Percentiles rank a stretch among this genome's conserved stretches.
Conservation (phyloP, 768 basidiomycete genomes). For the Mrakia blollopis region DNA sequence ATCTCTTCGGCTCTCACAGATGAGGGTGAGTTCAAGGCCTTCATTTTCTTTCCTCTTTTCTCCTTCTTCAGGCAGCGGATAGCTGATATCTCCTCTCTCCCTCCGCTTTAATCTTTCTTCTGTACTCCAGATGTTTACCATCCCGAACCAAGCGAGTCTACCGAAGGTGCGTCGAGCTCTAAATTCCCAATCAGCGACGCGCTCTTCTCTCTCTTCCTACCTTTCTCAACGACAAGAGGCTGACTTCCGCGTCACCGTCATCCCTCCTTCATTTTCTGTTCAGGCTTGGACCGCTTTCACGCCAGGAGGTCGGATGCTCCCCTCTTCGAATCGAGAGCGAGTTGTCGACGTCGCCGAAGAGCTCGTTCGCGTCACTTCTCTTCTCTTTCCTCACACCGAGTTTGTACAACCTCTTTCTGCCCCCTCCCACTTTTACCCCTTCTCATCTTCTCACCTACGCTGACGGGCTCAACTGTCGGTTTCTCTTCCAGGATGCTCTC, state of each 20-base stretch:
- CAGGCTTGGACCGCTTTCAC: slow-evolving; percentile 43
- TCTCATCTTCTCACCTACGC: too few species aligned
- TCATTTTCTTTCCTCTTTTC: not conserved
- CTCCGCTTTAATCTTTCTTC: not conserved
- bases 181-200: not conserved
- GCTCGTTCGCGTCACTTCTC: slow-evolving; percentile 40
- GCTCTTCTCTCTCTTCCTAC: not conserved
- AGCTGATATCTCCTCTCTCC: not conserved
- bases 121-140: slow-evolving; percentile 24
- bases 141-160: slow-evolving; percentile 41
- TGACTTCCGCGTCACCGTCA: too few species aligned
- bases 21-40: not conserved
- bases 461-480: too few species aligned
- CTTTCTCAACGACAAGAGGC: too few species aligned
- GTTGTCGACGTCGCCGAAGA: slow-evolving; percentile 46
- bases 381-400: slow-evolving; percentile 38
- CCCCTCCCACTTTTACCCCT: not conserved
- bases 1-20: not conserved
- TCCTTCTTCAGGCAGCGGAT: not conserved
- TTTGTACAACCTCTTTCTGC: not conserved
- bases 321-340: slow-evolving; percentile 44
- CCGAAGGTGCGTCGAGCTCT: slow-evolving; percentile 31
- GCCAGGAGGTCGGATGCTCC: slow-evolving; percentile 39
- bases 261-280: not conserved
- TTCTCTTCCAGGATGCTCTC: not conserved